A percentile compares a stretch with the other conserved stretches of the same genome.
phyloP scores from a whole-genome alignment of 2,329 filamentous ascomycete genomes.

The Zymoseptoria pseudotritici region DNA sequence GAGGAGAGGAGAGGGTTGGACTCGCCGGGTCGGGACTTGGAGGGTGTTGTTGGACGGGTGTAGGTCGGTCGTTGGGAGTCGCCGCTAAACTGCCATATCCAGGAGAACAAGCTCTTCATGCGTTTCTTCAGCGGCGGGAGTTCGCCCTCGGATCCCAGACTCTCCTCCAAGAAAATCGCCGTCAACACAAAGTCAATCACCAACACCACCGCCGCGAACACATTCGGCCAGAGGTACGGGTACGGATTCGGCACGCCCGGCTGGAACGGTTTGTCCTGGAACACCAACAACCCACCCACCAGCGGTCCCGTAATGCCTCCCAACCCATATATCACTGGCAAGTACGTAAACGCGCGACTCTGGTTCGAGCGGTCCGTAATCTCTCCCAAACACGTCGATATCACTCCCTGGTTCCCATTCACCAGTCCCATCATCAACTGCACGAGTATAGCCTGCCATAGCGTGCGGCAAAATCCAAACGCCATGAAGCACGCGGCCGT shows the following conservation, averaged over 20 bases:
- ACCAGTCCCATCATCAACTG: conserved; percentile 86
- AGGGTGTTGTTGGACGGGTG: conserved; percentile 32
- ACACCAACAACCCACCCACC: conserved; percentile 77
- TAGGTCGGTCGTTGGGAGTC: conserved; percentile 53
- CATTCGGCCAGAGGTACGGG: conserved; percentile 79
- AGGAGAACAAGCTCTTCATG: conserved; percentile 54
- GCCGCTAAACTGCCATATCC: conserved; percentile 63
- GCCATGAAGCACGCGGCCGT: conserved; percentile 73
- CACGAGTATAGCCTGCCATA: conserved; percentile 78
- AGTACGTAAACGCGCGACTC: conserved; percentile 83
- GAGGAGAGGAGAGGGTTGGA: conserved; percentile 6
- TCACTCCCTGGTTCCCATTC: conserved; percentile 91
- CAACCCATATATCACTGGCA: conserved; percentile 92
- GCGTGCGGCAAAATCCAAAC: conserved; percentile 77
- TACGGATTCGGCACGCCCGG: conserved; percentile 50
- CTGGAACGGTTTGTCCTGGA: conserved; percentile 51
- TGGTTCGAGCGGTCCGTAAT: conserved; percentile 94
- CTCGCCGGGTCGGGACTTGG: background rate
- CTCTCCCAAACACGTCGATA: conserved; percentile 88
- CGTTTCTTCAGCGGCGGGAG: conserved; percentile 54
- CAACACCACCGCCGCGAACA: conserved; percentile 67
- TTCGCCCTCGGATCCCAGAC: conserved; percentile 58
- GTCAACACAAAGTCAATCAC: conserved; percentile 65
- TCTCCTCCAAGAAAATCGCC: conserved; percentile 80
- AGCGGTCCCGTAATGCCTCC: conserved; percentile 90